phyloP scores from a whole-genome alignment of 345 rosid species.

The Tarenaya hassleriana region DNA sequence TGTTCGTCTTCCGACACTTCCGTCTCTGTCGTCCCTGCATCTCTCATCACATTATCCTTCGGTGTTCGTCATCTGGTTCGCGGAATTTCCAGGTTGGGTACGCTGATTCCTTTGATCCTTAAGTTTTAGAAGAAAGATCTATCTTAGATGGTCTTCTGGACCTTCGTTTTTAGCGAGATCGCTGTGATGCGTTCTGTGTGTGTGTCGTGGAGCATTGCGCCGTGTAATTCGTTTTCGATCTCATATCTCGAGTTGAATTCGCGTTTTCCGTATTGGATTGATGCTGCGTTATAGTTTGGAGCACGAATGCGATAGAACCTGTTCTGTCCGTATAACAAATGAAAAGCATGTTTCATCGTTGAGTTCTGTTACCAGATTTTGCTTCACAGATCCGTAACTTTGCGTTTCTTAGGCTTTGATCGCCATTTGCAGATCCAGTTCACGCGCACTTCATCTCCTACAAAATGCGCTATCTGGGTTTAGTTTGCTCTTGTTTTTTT shows the following conservation, averaged over 20 bases:
- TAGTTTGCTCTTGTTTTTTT: slow-evolving; percentile 9
- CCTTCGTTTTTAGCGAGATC: slow-evolving; percentile 13
- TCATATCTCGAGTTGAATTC: slow-evolving; percentile 9
- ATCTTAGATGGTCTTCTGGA: slow-evolving; percentile 3
- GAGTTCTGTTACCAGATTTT: not conserved
- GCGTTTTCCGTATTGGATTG: slow-evolving; percentile 5
- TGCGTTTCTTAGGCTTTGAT: not conserved
- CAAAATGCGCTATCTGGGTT: slow-evolving; percentile 2
- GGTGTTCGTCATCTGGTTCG: slow-evolving; percentile 5
- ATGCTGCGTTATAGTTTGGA: too few relatives aligned
- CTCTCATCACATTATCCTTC: slow-evolving; percentile 1
- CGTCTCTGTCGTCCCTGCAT: slow-evolving; percentile 1
- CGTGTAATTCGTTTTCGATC: slow-evolving; percentile 18
- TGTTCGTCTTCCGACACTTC: slow-evolving; percentile 10
- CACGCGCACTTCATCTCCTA: slow-evolving; percentile 1
- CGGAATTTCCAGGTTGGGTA: slow-evolving; percentile 13
- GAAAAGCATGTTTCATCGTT: not conserved
- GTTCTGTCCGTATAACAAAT: too few relatives aligned
- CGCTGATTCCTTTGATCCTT: slow-evolving; percentile 16
- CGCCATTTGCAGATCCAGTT: slow-evolving; percentile 12
- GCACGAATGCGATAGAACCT: too few relatives aligned
- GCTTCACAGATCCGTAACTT: slow-evolving; percentile 15
- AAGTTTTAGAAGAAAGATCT: slow-evolving; percentile 22
- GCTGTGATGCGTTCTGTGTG: slow-evolving; percentile 2
- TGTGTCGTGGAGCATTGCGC: slow-evolving; percentile 1